Conservation (phyloP, 2,329 filamentous ascomycete genomes). For the Aspergillus unguis region DNA sequence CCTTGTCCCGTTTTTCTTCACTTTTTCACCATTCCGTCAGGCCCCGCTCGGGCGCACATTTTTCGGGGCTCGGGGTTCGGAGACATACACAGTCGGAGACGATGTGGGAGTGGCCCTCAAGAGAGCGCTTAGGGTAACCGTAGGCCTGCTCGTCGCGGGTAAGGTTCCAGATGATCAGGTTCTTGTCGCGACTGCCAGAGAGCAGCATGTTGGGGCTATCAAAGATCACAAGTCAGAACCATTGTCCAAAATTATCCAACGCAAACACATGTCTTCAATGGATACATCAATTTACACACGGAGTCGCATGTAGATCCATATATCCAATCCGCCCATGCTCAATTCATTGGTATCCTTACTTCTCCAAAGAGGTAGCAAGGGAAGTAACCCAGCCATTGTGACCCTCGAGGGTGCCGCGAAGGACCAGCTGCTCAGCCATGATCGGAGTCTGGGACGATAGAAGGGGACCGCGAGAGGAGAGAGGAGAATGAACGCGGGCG, state of each 20-base stretch:
- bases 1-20: conserved; percentile 11
- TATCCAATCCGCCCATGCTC: conserved; percentile 13
- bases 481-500: conserved; percentile 37
- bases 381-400: conserved; percentile 99
- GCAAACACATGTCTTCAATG: conserved; percentile 13
- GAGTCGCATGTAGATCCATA: conserved; percentile 10
- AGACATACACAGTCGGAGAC: conserved; percentile 97
- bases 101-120: conserved; percentile 99
- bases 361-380: conserved; percentile 98
- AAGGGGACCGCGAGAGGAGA: conserved; percentile 37
- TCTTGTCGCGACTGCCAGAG: conserved; percentile 96
- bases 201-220: conserved; percentile 97
- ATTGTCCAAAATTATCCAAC: conserved; percentile 24
- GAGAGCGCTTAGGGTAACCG: conserved; percentile 98
- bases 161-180: conserved; percentile 99
- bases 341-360: conserved; percentile 58
- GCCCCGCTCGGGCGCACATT: not conserved
- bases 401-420: conserved; percentile 96
- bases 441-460: conserved; percentile 40
- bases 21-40: not conserved
- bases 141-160: conserved; percentile 97
- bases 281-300: conserved; percentile 7
- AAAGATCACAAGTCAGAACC: conserved; percentile 35
- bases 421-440: conserved; percentile 93
- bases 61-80: conserved; percentile 14